These are phyloP conservation scores for Suillus subluteus DNA, from an alignment of 768 basidiomycete species.

Conservation along the genomic window DNA sequence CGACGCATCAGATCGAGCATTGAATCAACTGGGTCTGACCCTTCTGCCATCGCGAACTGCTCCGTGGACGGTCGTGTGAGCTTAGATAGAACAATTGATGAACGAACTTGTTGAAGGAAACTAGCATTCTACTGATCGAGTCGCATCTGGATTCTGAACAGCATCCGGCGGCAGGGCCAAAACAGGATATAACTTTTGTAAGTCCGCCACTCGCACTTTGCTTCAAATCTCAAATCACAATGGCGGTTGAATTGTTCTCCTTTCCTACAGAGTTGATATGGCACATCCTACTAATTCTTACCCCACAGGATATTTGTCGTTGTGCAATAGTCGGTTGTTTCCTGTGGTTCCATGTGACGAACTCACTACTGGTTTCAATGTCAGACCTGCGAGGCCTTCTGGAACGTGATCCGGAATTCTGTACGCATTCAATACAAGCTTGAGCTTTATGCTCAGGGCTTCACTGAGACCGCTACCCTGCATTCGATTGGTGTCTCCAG, in stretches of 20 bases:
- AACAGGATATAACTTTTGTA: neutral
- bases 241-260: neutral
- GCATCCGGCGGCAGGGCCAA: neutral
- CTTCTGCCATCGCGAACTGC: constrained; percentile 48
- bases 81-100: neutral
- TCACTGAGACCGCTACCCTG: neutral
- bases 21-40: constrained; percentile 74
- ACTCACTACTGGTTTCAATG: neutral
- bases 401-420: neutral
- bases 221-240: neutral
- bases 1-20: constrained; percentile 97
- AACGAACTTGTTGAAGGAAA: constrained; percentile 1
- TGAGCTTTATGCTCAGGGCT: neutral
- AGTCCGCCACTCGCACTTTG: neutral
- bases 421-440: neutral
- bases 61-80: neutral
- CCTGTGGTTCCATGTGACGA: neutral
- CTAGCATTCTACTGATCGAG: neutral
- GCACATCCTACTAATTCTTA: neutral
- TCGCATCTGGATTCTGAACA: neutral
- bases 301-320: neutral
- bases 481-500: neutral
- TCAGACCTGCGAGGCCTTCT: neutral
- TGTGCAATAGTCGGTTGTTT: neutral
- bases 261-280: neutral